These are phyloP conservation scores for Thielaviopsis punctulata DNA, from an alignment of 2,329 filamentous ascomycete genomes.

Conservation along the genomic window DNA sequence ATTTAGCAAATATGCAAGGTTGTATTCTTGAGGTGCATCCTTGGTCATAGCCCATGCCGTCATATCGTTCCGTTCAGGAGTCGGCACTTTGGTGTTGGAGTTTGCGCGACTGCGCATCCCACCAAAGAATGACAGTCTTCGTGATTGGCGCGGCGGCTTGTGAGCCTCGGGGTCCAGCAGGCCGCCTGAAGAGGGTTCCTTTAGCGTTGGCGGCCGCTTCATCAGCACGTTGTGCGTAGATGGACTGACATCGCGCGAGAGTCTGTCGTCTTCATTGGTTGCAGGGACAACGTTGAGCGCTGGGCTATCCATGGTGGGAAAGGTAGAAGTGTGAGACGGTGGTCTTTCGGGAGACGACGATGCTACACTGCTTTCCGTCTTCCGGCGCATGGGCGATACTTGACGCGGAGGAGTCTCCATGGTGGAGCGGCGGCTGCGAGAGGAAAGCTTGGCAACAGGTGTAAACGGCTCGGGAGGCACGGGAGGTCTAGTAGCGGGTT, in stretches of 20 bases:
- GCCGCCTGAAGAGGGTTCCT: background rate
- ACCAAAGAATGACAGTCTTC: slow-evolving; percentile 9
- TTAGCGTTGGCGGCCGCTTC: slow-evolving; percentile 2
- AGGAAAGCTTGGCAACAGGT: background rate
- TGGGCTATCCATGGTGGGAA: slow-evolving; percentile 1
- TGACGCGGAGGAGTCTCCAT: slow-evolving; percentile 7
- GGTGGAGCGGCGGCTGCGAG: slow-evolving; percentile 3
- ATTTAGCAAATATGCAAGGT: slow-evolving; percentile 30
- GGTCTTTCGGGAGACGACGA: slow-evolving; percentile 4
- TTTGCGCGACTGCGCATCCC: slow-evolving; percentile 7
- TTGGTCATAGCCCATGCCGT: slow-evolving; percentile 36
- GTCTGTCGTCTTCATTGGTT: background rate
- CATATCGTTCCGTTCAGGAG: slow-evolving; percentile 13
- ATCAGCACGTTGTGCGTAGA: slow-evolving; percentile 3
- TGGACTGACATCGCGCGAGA: slow-evolving; percentile 4
- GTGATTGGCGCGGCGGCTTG: slow-evolving; percentile 6
- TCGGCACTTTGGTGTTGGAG: background rate
- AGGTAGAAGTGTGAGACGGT: background rate
- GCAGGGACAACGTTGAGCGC: slow-evolving; percentile 1
- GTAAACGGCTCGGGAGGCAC: slow-evolving; percentile 1
- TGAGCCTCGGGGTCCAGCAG: slow-evolving; percentile 6
- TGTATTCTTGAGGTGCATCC: slow-evolving; percentile 39
- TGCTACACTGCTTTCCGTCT: slow-evolving; percentile 9
- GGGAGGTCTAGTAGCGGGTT: slow-evolving; percentile 1
- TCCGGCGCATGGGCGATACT: slow-evolving; percentile 4